phyloP scores from a whole-genome alignment of 2,329 filamentous ascomycete species.

The Fusarium zealandicum region DNA sequence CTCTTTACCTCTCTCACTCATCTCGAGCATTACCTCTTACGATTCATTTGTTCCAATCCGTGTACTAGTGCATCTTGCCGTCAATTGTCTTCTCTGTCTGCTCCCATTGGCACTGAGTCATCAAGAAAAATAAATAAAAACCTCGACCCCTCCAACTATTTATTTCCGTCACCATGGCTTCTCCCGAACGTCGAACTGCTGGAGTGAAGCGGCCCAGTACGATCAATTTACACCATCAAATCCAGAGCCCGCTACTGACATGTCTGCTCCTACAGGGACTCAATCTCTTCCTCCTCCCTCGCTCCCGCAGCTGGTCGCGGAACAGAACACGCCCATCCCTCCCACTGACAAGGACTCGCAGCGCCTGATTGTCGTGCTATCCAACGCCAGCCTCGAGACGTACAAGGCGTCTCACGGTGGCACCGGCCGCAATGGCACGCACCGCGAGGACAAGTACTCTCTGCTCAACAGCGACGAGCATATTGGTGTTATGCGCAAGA shows the following conservation, averaged over 20 bases:
- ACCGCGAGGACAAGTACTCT: slow-evolving; percentile 93
- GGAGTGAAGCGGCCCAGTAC: slow-evolving; percentile 56
- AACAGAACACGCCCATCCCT: slow-evolving; percentile 87
- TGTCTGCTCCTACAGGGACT: slow-evolving; percentile 66
- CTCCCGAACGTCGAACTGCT: slow-evolving; percentile 49
- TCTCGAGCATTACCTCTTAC: not conserved
- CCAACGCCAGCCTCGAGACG: slow-evolving; percentile 96
- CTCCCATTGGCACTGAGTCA: slow-evolving; percentile 9
- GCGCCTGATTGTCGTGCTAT: slow-evolving; percentile 92
- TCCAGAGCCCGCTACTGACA: slow-evolving; percentile 27
- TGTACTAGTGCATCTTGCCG: not conserved
- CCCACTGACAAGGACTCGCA: slow-evolving; percentile 88
- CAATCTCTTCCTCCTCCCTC: slow-evolving; percentile 93
- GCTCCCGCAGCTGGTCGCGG: slow-evolving; percentile 89
- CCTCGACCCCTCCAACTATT: slow-evolving; percentile 13
- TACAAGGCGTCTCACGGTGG: slow-evolving; percentile 88
- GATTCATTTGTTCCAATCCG: not conserved
- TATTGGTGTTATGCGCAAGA: slow-evolving; percentile 98
- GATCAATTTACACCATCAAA: slow-evolving; percentile 21
- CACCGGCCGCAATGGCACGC: slow-evolving; percentile 66
- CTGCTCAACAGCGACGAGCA: slow-evolving; percentile 98
- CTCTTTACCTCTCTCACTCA: slow-evolving; percentile 6
- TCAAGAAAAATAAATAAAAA: slow-evolving; percentile 13
- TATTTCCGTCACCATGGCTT: slow-evolving; percentile 45
- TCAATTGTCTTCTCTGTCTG: slow-evolving; percentile 1